Evolutionary conservation across 2,329 filamentous ascomycete species (phyloP).

Genomic region (Claviceps sp.): DNA sequence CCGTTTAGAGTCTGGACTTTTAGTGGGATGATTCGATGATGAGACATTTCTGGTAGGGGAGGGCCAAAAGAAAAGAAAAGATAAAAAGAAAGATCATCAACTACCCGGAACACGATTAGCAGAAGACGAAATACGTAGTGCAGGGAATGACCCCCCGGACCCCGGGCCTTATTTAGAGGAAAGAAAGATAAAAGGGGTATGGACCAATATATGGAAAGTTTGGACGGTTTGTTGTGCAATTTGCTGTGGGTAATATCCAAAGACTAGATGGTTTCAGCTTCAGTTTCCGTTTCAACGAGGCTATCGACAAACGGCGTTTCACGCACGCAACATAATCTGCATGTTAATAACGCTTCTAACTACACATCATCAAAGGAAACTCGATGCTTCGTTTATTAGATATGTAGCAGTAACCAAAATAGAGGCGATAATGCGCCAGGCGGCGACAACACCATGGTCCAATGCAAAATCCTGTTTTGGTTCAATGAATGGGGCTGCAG

Average conservation of each 20-base stretch:
- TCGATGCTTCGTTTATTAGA: constrained; percentile 4
- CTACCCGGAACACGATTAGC: not conserved
- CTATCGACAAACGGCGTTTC: not conserved
- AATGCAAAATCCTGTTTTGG: not conserved
- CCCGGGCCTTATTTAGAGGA: not conserved
- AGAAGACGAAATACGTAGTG: no score
- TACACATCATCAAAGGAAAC: constrained; percentile 1
- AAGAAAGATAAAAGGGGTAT: not conserved
- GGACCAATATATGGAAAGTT: not conserved
- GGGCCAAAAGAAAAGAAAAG: not conserved
- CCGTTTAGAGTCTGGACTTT: constrained; percentile 18
- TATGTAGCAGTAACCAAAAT: constrained; percentile 4
- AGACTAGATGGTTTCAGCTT: not conserved
- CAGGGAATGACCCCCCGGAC: not conserved
- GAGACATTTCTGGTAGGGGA: not conserved
- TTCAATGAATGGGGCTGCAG: not conserved
- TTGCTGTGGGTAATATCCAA: constrained; percentile 3
- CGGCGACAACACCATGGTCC: not conserved
- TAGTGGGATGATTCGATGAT: not conserved
- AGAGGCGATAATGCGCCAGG: constrained; percentile 3
- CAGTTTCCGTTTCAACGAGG: not conserved
- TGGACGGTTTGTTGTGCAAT: constrained; percentile 1
- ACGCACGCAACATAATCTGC: not conserved
- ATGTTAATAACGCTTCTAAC: not conserved
- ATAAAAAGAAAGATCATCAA: not conserved